A percentile compares a stretch with the other conserved stretches of the same genome.
phyloP scores from a whole-genome alignment of 352 stramenopile species.

The Pythium sukuiense region DNA sequence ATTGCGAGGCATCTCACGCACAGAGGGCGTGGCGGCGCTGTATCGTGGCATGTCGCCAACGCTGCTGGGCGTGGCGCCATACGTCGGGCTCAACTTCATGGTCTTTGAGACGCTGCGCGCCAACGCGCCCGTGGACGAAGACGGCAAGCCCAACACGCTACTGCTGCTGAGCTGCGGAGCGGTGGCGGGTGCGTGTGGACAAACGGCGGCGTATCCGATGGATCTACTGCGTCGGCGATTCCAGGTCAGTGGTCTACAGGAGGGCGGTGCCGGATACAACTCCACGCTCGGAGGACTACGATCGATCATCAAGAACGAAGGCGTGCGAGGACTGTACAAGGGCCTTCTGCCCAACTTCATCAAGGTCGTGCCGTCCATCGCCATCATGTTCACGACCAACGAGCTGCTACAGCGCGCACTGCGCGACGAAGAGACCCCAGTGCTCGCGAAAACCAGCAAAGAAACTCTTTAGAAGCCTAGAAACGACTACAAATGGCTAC shows the following conservation, averaged over 20 bases:
- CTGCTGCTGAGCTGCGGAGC: conserved; percentile 64
- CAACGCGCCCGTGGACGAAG: conserved; percentile 39
- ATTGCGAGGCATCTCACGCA: conserved; percentile 43
- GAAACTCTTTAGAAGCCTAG: no score
- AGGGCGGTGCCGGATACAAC: conserved; percentile 35
- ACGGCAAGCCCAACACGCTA: conserved; percentile 50
- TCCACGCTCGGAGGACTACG: conserved; percentile 51
- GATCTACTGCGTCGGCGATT: conserved; percentile 74
- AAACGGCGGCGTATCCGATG: conserved; percentile 76
- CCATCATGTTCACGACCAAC: conserved; percentile 84
- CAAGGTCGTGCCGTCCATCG: conserved; percentile 77
- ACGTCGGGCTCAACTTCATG: conserved; percentile 78
- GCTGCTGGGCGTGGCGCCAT: conserved; percentile 68
- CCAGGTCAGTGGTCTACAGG: conserved; percentile 58
- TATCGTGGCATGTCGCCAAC: conserved; percentile 66
- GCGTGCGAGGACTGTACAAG: conserved; percentile 65
- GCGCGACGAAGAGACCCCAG: neutral
- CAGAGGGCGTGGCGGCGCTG: conserved; percentile 57
- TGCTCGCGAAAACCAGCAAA: neutral
- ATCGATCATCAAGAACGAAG: conserved; percentile 52
- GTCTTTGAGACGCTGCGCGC: conserved; percentile 68
- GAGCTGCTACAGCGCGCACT: conserved; percentile 58
- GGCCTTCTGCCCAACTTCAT: conserved; percentile 69
- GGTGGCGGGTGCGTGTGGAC: conserved; percentile 60
- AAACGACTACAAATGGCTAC: no score